Percentiles rank a stretch among this genome's conserved stretches.
Conservation (phyloP, 352 stramenopile genomes). For the Phytophthora palmivora region DNA sequence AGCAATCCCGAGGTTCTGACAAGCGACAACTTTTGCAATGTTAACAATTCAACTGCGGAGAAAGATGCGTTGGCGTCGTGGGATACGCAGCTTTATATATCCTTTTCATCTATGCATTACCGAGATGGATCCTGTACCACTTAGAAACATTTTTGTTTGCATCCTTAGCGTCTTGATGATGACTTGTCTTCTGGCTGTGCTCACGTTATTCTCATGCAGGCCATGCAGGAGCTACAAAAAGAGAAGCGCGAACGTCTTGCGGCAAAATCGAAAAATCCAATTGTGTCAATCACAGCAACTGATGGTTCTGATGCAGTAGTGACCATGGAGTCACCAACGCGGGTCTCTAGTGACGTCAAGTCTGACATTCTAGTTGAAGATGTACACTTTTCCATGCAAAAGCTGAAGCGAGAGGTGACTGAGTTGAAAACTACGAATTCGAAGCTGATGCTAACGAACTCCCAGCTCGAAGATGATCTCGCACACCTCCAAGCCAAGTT, state of each 20-base stretch:
- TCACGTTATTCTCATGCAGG: constrained; percentile 65
- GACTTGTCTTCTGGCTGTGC: constrained; percentile 25
- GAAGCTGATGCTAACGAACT: constrained; percentile 69
- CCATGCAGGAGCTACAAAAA: constrained; percentile 56
- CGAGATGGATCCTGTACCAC: background rate
- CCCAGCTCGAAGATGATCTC: constrained; percentile 80
- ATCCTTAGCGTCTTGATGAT: constrained; percentile 31
- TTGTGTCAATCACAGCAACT: constrained; percentile 13
- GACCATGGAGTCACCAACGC: constrained; percentile 17
- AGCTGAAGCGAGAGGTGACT: constrained; percentile 69
- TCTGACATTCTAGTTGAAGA: constrained; percentile 52
- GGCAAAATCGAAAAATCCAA: constrained; percentile 32
- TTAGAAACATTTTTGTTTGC: constrained; percentile 2
- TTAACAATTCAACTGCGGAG: constrained; percentile 28
- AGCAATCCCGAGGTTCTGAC: constrained; percentile 37
- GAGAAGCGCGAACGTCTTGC: constrained; percentile 54
- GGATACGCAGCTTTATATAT: constrained; percentile 81
- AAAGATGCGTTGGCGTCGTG: constrained; percentile 71
- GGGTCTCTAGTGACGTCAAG: constrained; percentile 2
- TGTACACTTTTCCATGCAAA: constrained; percentile 73
- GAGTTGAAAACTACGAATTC: constrained; percentile 69
- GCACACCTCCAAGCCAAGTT: constrained; percentile 70
- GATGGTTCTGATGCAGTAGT: constrained; percentile 2
- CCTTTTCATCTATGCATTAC: constrained; percentile 27
- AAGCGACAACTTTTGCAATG: constrained; percentile 18